Percentiles rank a stretch among this genome's conserved stretches.
Conservation (phyloP, 805 yeast genomes). For the Candida vaughaniae region DNA sequence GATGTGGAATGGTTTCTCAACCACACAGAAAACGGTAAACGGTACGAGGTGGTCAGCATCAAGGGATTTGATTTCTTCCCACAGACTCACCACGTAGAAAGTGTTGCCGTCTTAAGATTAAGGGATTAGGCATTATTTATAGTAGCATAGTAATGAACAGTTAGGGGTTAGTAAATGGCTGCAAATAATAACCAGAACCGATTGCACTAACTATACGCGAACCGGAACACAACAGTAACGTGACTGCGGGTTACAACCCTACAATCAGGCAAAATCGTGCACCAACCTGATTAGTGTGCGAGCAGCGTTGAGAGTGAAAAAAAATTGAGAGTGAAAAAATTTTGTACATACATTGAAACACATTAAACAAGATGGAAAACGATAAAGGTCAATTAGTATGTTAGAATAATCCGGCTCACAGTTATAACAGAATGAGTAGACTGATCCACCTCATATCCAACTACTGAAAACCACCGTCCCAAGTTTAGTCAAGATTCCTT, state of each 20-base stretch:
- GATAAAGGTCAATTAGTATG: slow-evolving; percentile 99
- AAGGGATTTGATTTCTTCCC: slow-evolving; percentile 97
- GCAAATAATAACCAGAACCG: background rate
- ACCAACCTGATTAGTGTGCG: background rate
- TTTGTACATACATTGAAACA: slow-evolving; percentile 7
- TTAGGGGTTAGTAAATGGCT: too few relatives aligned
- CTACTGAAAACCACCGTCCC: too few relatives aligned
- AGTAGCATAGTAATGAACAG: slow-evolving; percentile 1
- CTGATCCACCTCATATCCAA: too few relatives aligned
- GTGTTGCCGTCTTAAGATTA: slow-evolving; percentile 67
- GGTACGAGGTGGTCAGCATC: slow-evolving; percentile 74
- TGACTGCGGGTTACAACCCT: slow-evolving; percentile 14
- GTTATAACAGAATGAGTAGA: too few relatives aligned
- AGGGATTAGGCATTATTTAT: slow-evolving; percentile 3
- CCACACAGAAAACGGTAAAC: slow-evolving; percentile 58
- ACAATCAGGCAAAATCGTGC: slow-evolving; percentile 3
- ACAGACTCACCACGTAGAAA: slow-evolving; percentile 89
- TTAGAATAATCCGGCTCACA: slow-evolving; percentile 32
- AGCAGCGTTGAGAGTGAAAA: slow-evolving; percentile 5
- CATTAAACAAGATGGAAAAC: slow-evolving; percentile 86
- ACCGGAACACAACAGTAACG: too few relatives aligned
- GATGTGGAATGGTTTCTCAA: slow-evolving; percentile 82
- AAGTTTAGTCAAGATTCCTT: too few relatives aligned
- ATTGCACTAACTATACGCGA: background rate
- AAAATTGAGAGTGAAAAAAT: slow-evolving; percentile 8